Evolutionary conservation across 768 basidiomycete genomes (phyloP).

Genomic region (Arthromyces matolae): DNA sequence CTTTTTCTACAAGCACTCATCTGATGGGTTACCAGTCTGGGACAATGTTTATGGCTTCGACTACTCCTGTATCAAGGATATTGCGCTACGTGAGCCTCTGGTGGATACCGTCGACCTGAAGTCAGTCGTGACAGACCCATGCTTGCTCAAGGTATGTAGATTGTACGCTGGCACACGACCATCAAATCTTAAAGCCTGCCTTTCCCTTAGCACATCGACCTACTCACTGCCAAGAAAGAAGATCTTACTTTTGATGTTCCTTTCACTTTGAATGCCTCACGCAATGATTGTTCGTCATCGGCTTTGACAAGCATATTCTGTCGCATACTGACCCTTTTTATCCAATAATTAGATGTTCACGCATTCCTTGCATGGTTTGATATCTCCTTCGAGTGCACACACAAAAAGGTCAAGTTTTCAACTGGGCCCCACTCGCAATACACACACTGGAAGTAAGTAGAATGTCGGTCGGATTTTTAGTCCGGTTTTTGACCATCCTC

Average conservation of each 20-base stretch:
- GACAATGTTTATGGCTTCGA: slow-evolving; percentile 99
- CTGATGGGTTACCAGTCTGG: too few species aligned
- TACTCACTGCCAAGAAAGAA: slow-evolving; percentile 90
- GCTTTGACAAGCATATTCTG: neutral
- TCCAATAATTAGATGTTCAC: slow-evolving; percentile 68
- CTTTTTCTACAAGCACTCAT: too few species aligned
- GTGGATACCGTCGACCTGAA: slow-evolving; percentile 99
- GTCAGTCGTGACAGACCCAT: slow-evolving; percentile 91
- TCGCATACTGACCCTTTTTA: neutral
- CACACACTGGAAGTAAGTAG: slow-evolving; percentile 90
- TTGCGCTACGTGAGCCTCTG: slow-evolving; percentile 91
- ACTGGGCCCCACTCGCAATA: slow-evolving; percentile 97
- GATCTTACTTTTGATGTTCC: slow-evolving; percentile 83
- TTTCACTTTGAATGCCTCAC: slow-evolving; percentile 76
- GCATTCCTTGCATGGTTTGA: slow-evolving; percentile 99
- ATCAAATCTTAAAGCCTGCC: neutral
- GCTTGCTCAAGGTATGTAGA: slow-evolving; percentile 70
- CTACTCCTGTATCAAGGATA: slow-evolving; percentile 99
- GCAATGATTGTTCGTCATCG: slow-evolving; percentile 81
- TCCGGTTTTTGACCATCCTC: neutral
- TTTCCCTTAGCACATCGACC: slow-evolving; percentile 70
- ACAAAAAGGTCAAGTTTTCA: slow-evolving; percentile 93
- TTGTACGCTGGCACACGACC: neutral
- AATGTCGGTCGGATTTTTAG: neutral
- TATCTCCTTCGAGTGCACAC: slow-evolving; percentile 90